Conservation (phyloP, 192 early-diverging fungal species). For the Podila minutissima region DNA sequence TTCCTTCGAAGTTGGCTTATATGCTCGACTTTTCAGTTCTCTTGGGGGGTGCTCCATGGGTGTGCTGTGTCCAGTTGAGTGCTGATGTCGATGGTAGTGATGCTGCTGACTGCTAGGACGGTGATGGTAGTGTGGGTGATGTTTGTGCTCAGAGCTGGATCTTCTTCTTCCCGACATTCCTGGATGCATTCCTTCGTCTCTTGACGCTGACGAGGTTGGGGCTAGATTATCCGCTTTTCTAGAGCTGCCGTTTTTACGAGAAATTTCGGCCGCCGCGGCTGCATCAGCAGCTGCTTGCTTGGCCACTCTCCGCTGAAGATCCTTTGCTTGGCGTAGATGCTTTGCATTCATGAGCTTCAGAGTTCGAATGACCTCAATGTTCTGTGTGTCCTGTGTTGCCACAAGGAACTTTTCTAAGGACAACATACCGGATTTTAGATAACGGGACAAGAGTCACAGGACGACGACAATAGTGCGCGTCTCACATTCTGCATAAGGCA, state of each 20-base stretch:
- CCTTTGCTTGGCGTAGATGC: slow-evolving; percentile 74
- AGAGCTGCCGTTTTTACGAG: not conserved
- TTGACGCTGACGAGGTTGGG: not conserved
- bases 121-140: not conserved
- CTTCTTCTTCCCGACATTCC: not conserved
- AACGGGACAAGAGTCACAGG: not conserved
- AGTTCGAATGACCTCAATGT: slow-evolving; percentile 65
- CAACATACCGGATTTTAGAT: not conserved
- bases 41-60: too few relatives aligned
- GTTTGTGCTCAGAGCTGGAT: not conserved
- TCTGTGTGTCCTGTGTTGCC: slow-evolving; percentile 36
- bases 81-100: not conserved
- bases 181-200: not conserved
- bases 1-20: slow-evolving; percentile 1
- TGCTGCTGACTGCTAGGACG: not conserved
- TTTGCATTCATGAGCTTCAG: slow-evolving; percentile 72
- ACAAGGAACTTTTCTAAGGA: slow-evolving; percentile 19
- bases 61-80: not conserved
- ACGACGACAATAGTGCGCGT: not conserved
- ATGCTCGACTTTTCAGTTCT: too few relatives aligned
- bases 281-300: slow-evolving; percentile 26
- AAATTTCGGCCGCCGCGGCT: slow-evolving; percentile 9
- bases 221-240: slow-evolving; percentile 2
- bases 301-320: slow-evolving; percentile 63
- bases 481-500: not conserved